Evolutionary conservation across 106 monocot species (phyloP), one percentile per base, ranked within the genome.

Genomic region (Iris macrosiphon): DNA sequence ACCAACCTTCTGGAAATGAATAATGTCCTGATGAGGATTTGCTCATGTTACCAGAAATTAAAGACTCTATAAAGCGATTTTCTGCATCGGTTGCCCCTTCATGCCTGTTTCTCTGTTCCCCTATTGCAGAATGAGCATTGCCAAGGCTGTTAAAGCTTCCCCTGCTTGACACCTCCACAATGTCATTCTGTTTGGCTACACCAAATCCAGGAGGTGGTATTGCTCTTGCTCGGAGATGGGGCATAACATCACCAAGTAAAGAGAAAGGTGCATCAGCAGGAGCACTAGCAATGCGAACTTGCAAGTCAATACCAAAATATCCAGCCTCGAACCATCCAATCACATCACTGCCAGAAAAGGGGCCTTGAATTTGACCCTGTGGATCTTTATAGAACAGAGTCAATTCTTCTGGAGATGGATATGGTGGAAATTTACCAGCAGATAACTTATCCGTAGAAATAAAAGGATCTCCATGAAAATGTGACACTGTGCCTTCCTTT

Each of bases 231-330:
- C 67, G 69, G 45, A 98, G 63, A 41, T 98, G 90, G 26, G 98
- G 98, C 83, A 98, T 98, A 51, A 84, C 83, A 78, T 98, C 98
- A 38, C 98, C 98, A 75, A 98, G 86, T 52, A 60, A 56, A 16
- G 59, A 71, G 56, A 91, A 98, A 40, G 86, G 86, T 44, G 70
- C 20, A 80, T 90, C 83, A 34, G 38, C 3, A 5, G 98, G 83
- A 63, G 75, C 74, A 78, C 35, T 61, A 19, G 57, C 79, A 32
- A 78, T 51, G 13, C 90, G 80, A 31, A 98, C 90, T 76, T 52
- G 83, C 72, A 98, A 78, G 60, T 98, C 90, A 40, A 98, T 83
- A 33, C 90, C 98, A 87, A 98, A 98, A 68, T 87, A 98, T 63
- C 86, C 87, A 31, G 90, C 74, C 28, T 98, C 98, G 71, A 83